Evolutionary conservation across 2,329 filamentous ascomycete genomes (phyloP), one percentile per base, ranked within the genome.

Genomic region (Fusarium sp.): DNA sequence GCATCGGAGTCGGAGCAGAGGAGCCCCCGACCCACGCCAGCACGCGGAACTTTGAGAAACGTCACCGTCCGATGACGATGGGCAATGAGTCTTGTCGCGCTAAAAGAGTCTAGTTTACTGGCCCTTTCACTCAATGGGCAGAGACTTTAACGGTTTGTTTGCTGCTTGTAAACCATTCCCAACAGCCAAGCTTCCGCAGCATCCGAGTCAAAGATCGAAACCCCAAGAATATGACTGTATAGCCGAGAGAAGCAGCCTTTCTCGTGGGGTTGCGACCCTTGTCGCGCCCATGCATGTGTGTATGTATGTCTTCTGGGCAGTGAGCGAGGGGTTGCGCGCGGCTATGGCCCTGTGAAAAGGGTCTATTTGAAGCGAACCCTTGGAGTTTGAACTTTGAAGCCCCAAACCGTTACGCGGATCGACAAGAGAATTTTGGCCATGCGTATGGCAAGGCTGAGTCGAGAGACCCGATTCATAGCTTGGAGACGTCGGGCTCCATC

Each of bases 21-120:
- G 49, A 57, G 37, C 35, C 41, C 31, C 53, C 57, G 49, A 53
- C 39, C 48, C n/a, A 57, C 42, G 48, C 53, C 50, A 39, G 31
- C 27, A 33, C 47, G 55, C 35, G 23, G 32, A 33, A 42, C 23
- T 25, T 25, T 6, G 46, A 56, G 37, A 50, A 49, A 69, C 58
- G 53, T 67, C 64, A 62, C 56, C 13, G 35, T 38, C 57, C 37
- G 51, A 66, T 56, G 57, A 53, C 39, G 55, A 68, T 53, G 58
- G 53, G 49, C 35, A 53, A 66, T 56, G 58, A 39, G 66, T 47
- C 61, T 65, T 54, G 48, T 44, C 33, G 43, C 41, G 56, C 17
- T 51, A 50, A 49, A 45, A 15, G 29, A 35, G 49, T 44, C 38
- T 54, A 47, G 51, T 49, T 39, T 21, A 37, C 36, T 62, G 53